Evolutionary conservation across 2,329 filamentous ascomycete species (phyloP).

Genomic region (Penicillium janthinellum): DNA sequence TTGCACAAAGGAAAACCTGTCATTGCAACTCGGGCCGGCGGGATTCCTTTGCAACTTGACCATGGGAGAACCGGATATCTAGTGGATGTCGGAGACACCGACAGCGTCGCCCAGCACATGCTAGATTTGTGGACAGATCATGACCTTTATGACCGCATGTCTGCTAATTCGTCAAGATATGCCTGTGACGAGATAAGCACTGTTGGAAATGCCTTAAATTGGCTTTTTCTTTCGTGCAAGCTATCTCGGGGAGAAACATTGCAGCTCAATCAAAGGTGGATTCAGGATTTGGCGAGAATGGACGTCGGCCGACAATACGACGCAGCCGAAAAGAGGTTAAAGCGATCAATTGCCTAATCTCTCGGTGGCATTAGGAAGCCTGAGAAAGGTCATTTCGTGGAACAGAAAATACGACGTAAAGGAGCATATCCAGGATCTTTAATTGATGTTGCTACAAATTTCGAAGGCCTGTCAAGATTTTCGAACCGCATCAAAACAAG

Average conservation of each 20-base stretch:
- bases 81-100: background rate
- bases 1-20: background rate
- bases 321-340: too few relatives aligned
- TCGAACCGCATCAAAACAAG: background rate
- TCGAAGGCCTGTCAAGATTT: background rate
- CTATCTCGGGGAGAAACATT: background rate
- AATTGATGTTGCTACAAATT: background rate
- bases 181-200: background rate
- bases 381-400: too few relatives aligned
- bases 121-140: background rate
- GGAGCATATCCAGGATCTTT: too few relatives aligned
- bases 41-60: background rate
- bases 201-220: background rate
- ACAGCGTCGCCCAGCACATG: background rate
- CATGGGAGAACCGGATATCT: background rate
- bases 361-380: too few relatives aligned
- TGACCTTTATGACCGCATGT: background rate
- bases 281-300: background rate
- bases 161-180: background rate
- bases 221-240: background rate
- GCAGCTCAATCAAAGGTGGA: background rate
- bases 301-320: background rate
- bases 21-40: background rate
- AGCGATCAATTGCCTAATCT: too few relatives aligned
- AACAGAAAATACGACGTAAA: too few relatives aligned